Conservation (phyloP, 805 yeast species). For the Starmerella ratchasimensis region DNA sequence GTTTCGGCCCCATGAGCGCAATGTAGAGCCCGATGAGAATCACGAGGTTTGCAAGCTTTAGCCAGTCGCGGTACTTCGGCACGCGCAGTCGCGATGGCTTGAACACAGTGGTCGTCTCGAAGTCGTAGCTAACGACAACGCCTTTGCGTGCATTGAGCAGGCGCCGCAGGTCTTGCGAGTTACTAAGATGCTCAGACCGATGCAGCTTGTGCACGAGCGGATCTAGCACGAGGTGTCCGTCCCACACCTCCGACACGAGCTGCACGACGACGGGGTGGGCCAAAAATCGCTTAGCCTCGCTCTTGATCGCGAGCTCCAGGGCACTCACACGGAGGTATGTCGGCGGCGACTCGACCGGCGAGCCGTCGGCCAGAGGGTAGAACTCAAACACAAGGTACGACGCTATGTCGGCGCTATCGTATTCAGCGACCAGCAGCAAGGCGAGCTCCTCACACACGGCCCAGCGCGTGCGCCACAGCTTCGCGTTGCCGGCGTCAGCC, state of each 20-base stretch:
- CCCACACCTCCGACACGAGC: constrained; percentile 37
- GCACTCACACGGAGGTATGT: constrained; percentile 33
- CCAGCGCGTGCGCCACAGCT: constrained; percentile 33
- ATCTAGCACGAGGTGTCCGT: constrained; percentile 36
- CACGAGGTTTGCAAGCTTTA: constrained; percentile 24
- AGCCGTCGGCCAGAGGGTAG: constrained; percentile 34
- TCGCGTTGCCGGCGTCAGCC: constrained; percentile 24
- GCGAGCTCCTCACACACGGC: constrained; percentile 42
- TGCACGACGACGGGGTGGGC: constrained; percentile 40
- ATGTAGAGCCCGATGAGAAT: constrained; percentile 25
- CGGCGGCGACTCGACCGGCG: constrained; percentile 18
- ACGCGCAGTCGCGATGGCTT: constrained; percentile 30
- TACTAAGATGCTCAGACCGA: constrained; percentile 18
- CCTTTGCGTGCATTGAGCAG: constrained; percentile 25
- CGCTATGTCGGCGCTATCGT: constrained; percentile 31
- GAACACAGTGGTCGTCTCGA: constrained; percentile 26
- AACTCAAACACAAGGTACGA: constrained; percentile 34
- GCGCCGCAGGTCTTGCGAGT: constrained; percentile 21
- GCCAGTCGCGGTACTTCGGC: constrained; percentile 27
- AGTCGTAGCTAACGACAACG: constrained; percentile 26
- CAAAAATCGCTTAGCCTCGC: constrained; percentile 39
- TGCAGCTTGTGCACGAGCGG: constrained; percentile 28
- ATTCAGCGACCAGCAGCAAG: constrained; percentile 35
- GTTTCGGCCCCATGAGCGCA: constrained; percentile 17
- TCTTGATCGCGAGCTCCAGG: constrained; percentile 38